Conservation (phyloP, 306 rosid genomes). For the Senna tora region DNA sequence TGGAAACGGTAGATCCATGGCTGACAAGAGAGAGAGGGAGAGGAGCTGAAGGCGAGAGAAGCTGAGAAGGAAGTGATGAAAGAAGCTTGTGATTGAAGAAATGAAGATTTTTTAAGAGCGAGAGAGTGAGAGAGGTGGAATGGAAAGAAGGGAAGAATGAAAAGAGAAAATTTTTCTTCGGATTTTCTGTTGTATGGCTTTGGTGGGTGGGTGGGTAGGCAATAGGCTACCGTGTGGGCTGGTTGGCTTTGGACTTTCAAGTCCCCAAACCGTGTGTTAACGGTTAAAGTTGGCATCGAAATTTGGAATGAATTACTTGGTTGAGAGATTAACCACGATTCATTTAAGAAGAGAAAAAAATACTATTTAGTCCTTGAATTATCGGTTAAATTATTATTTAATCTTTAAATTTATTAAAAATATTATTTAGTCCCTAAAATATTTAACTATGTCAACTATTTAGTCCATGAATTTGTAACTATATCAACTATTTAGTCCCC, state of each 20-base stretch:
- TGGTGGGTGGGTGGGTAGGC: not conserved
- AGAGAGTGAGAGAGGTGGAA: not conserved
- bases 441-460: too few relatives aligned
- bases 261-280: not conserved
- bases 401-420: too few relatives aligned
- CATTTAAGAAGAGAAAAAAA: too few relatives aligned
- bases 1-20: conserved; percentile 48
- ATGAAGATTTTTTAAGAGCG: conserved; percentile 33
- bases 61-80: conserved; percentile 21
- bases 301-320: not conserved
- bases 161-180: not conserved
- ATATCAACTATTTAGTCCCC: too few relatives aligned
- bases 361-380: too few relatives aligned
- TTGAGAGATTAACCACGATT: too few relatives aligned
- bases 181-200: not conserved
- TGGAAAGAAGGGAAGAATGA: not conserved
- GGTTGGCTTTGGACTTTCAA: not conserved
- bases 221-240: not conserved
- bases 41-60: not conserved
- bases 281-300: not conserved
- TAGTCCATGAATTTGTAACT: too few relatives aligned
- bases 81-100: conserved; percentile 1
- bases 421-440: too few relatives aligned
- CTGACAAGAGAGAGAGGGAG: not conserved
- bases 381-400: too few relatives aligned